A percentile compares a stretch with the other conserved stretches of the same genome.
phyloP scores from a whole-genome alignment of 805 yeast species.

The Wickerhamomyces strasburgensis region DNA sequence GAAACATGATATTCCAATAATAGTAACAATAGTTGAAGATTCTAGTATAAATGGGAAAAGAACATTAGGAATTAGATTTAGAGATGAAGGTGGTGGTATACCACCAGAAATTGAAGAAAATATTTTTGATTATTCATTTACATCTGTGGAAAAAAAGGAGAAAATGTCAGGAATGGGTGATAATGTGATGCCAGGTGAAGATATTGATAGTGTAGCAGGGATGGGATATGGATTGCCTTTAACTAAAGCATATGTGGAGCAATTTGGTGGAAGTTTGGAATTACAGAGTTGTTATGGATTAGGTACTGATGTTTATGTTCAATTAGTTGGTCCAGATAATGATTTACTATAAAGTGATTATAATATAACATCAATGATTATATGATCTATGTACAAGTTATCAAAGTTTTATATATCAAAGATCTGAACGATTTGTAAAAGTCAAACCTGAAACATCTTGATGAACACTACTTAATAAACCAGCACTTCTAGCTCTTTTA shows the following conservation, averaged over 20 bases:
- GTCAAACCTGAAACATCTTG: conserved; percentile 37
- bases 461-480: conserved; percentile 73
- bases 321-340: conserved; percentile 30
- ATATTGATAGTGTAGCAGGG: conserved; percentile 75
- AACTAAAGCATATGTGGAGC: conserved; percentile 67
- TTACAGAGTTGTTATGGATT: conserved; percentile 68
- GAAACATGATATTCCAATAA: conserved; percentile 34
- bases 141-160: conserved; percentile 62
- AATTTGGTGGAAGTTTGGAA: conserved; percentile 66
- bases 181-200: conserved; percentile 67
- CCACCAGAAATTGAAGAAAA: conserved; percentile 57
- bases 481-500: conserved; percentile 74
- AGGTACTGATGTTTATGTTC: conserved; percentile 75
- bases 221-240: conserved; percentile 95
- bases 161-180: conserved; percentile 43
- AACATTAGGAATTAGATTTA: conserved; percentile 60
- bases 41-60: conserved; percentile 21
- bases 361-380: too few species aligned
- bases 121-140: conserved; percentile 81
- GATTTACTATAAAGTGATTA: conserved; percentile 9
- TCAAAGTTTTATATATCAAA: neutral
- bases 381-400: neutral
- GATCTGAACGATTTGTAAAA: conserved; percentile 7
- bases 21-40: conserved; percentile 39
- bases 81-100: conserved; percentile 91